Evolutionary conservation across 1,284 basidiomycete species (phyloP).

Genomic region (Cryptococcus wingfieldii): DNA sequence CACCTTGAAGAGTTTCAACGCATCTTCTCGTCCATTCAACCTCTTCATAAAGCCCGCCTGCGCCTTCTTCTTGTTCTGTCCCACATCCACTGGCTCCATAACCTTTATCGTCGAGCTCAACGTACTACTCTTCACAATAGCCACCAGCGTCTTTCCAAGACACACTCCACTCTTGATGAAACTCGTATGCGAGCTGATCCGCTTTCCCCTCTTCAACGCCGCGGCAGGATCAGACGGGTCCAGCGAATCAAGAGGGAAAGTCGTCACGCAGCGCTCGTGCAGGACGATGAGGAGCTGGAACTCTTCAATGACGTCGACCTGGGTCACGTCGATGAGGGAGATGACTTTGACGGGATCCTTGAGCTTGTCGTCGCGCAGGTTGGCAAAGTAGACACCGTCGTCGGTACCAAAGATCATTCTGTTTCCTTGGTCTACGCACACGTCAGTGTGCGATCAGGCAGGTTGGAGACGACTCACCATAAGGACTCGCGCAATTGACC

Average conservation of each 20-base stretch:
- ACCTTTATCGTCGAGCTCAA: constrained; percentile 97
- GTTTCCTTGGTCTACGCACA: constrained; percentile 65
- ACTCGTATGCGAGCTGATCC: constrained; percentile 91
- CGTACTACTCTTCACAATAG: constrained; percentile 92
- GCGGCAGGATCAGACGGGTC: constrained; percentile 85
- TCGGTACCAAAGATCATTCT: constrained; percentile 93
- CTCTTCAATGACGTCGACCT: constrained; percentile 95
- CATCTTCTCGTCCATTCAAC: constrained; percentile 84
- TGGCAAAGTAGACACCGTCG: constrained; percentile 92
- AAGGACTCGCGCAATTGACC: constrained; percentile 93
- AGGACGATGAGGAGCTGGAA: constrained; percentile 93
- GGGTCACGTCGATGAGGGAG: constrained; percentile 80
- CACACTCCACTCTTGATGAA: constrained; percentile 98
- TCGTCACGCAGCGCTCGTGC: constrained; percentile 93
- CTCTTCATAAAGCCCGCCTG: constrained; percentile 80
- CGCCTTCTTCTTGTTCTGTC: constrained; percentile 76
- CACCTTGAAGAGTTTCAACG: constrained; percentile 87
- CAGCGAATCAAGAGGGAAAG: constrained; percentile 90
- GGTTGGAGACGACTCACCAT: constrained; percentile 59
- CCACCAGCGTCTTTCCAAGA: constrained; percentile 89
- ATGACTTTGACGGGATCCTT: constrained; percentile 87
- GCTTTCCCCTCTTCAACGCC: constrained; percentile 87
- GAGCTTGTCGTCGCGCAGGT: constrained; percentile 66
- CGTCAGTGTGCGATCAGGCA: not conserved
- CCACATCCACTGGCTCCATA: constrained; percentile 92